Conservation (phyloP, 192 early-diverging fungal species). For the Backusella luteola region DNA sequence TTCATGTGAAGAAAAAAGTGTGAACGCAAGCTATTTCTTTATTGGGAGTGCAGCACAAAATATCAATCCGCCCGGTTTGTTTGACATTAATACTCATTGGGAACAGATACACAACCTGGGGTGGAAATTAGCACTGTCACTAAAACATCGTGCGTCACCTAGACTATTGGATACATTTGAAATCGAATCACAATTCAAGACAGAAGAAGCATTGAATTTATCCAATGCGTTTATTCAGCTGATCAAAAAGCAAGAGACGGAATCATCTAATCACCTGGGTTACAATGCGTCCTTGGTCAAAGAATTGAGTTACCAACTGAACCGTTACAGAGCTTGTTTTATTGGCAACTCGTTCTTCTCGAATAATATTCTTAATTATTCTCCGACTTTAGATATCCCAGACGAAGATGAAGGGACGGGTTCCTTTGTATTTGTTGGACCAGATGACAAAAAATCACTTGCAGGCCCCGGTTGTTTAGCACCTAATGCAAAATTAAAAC, state of each 20-base stretch:
- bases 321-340: neutral
- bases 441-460: neutral
- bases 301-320: neutral
- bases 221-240: neutral
- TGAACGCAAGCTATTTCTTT: slow-evolving; percentile 20
- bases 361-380: slow-evolving; percentile 1
- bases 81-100: slow-evolving; percentile 9
- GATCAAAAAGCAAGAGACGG: neutral
- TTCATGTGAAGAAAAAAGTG: slow-evolving; percentile 14
- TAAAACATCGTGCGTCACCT: slow-evolving; percentile 14
- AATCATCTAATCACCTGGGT: neutral
- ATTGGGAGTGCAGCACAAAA: slow-evolving; percentile 21
- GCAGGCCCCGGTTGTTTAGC: slow-evolving; percentile 15
- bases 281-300: neutral
- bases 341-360: slow-evolving; percentile 1
- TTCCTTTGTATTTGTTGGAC: slow-evolving; percentile 1
- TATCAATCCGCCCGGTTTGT: slow-evolving; percentile 13
- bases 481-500: slow-evolving; percentile 26
- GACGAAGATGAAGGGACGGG: neutral
- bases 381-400: neutral
- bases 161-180: slow-evolving; percentile 24
- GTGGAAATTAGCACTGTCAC: slow-evolving; percentile 20
- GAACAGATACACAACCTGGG: slow-evolving; percentile 21
- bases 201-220: neutral
- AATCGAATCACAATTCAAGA: slow-evolving; percentile 2